Evolutionary conservation across 1,284 basidiomycete species (phyloP).

Genomic region (Trichosporon asahii): DNA sequence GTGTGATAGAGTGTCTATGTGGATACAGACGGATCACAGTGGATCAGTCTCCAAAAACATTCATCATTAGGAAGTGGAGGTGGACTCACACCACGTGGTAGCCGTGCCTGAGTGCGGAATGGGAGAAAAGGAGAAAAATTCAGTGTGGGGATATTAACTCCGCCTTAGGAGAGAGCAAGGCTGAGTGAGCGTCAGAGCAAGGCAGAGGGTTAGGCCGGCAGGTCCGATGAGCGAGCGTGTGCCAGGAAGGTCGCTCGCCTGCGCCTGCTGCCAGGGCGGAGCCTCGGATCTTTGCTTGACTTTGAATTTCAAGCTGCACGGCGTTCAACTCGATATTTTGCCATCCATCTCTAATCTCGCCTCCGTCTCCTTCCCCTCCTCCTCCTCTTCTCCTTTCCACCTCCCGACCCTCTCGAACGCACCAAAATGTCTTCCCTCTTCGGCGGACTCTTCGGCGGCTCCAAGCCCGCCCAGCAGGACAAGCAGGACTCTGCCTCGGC

Average conservation of each 20-base stretch:
- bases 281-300: background rate
- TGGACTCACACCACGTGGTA: background rate
- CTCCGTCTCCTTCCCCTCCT: conserved; percentile 1
- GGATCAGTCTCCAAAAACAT: background rate
- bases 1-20: background rate
- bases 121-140: conserved; percentile 5
- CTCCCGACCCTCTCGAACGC: conserved; percentile 18
- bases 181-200: background rate
- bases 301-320: conserved; percentile 9
- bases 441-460: conserved; percentile 39
- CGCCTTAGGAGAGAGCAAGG: background rate
- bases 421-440: conserved; percentile 46
- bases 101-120: background rate
- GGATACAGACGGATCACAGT: background rate
- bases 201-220: background rate
- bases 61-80: conserved; percentile 6
- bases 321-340: conserved; percentile 9
- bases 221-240: conserved; percentile 2
- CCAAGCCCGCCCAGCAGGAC: conserved; percentile 16
- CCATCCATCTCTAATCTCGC: conserved; percentile 9
- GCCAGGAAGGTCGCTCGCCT: background rate
- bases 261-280: background rate
- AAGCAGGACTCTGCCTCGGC: conserved; percentile 36
- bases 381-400: conserved; percentile 7
- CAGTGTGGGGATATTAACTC: background rate